Evolutionary conservation across 768 basidiomycete species (phyloP), one percentile per base, ranked within the genome.

Genomic region (Tylopilus felleus): DNA sequence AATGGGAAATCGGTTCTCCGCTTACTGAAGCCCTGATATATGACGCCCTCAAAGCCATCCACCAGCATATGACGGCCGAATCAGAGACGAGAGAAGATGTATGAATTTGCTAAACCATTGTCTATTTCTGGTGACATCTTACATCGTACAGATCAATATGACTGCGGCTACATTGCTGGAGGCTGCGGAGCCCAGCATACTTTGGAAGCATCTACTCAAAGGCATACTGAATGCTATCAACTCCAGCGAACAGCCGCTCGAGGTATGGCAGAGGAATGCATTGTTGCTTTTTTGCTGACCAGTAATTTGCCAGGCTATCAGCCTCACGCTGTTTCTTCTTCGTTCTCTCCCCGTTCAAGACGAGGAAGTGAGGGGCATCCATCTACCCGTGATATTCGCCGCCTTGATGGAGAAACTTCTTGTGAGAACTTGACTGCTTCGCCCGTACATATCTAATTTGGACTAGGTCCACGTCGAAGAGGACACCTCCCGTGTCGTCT

Each of bases 141-240:
- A 5, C 13, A 17, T 47, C 43, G 7, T 54, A 35, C 53, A 91
- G 90, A 70, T 91, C 35, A 77, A 78, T 16, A 84, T 90, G 79
- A 93, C 94, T 1, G 93, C 91, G 0, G 87, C 81, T 57, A 90
- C 91, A 2, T 74, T 99, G 0, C 93, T 95, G 59, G 95, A 98
- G 69, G 87, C 90, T n/a, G 80, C 89, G 16, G 97, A 99, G 56
- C 97, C 94, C 3, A 81, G 83, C 50, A 75, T 93, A 40, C 75
- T 93, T 5, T 99, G 96, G 96, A 87, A 83, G 60, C 80, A 85
- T 43, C 63, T 99, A 0, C 77, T 91, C 49, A 63, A 70, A 38
- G 69, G 77, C 8, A 72, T 87, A n/a, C 74, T 87, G 56, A 59
- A 73, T 2, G 83, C 87, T 52, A 70, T 91, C 16, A 66, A 65